These are phyloP conservation scores for Nakaseomyces bracarensis DNA, from an alignment of 1,139 yeast genomes.

Conservation along the genomic window DNA sequence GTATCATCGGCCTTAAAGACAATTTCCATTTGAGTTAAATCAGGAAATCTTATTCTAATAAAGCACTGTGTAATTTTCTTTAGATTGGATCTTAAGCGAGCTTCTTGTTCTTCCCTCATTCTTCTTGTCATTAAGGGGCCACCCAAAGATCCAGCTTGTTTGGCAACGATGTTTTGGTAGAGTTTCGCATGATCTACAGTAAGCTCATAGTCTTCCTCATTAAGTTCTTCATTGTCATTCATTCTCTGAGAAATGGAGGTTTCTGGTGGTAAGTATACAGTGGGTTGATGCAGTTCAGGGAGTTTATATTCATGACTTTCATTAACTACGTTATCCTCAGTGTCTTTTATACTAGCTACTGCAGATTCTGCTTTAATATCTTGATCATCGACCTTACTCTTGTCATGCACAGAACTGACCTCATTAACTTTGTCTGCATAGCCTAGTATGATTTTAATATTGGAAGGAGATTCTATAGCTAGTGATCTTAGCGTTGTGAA, in stretches of 20 bases:
- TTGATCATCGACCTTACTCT: no score
- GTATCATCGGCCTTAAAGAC: constrained; percentile 36
- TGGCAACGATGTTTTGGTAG: constrained; percentile 42
- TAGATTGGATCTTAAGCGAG: constrained; percentile 10
- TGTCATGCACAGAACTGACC: neutral
- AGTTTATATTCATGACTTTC: neutral
- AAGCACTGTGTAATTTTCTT: constrained; percentile 26
- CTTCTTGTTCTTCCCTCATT: constrained; percentile 26
- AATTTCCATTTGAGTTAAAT: constrained; percentile 43
- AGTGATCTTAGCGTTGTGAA: constrained; percentile 17
- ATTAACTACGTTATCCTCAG: neutral
- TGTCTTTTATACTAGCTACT: no score
- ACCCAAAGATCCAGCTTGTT: constrained; percentile 31
- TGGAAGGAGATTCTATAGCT: constrained; percentile 20
- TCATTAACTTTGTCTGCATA: neutral
- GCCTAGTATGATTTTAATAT: constrained; percentile 12
- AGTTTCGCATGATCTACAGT: constrained; percentile 47
- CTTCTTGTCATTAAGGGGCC: constrained; percentile 30
- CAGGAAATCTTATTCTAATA: constrained; percentile 48
- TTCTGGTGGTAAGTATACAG: constrained; percentile 11
- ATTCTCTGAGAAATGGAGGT: constrained; percentile 1
- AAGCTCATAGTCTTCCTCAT: constrained; percentile 36
- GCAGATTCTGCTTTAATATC: no score
- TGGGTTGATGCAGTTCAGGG: constrained; percentile 10
- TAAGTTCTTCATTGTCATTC: constrained; percentile 7